Base-by-base conservation (phyloP, 2,329 filamentous ascomycete genomes). In the Penicillium psychrosexuale region DNA sequence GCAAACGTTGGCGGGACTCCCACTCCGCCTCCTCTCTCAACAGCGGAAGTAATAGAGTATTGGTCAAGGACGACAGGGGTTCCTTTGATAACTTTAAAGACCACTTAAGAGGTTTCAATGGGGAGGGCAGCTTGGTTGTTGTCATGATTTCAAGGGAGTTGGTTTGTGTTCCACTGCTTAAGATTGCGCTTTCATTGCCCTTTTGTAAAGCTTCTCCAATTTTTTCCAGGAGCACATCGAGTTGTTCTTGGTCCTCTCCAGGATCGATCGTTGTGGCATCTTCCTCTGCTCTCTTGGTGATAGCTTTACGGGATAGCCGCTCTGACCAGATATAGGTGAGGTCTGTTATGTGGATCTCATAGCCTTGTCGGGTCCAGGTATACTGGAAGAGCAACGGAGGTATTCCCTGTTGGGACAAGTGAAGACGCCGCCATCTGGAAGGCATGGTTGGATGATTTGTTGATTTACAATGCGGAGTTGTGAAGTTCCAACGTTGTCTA, bases 221-320 rank as follows among this genome's bases (percentile, higher is more conserved):
- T 61, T 83, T 83, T n/a, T 78, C 70, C 8, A 86, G 71, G 2
- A 87, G 73, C 15, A 85, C 78, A 28, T 71, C 64, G 53, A 83
- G 77, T 63, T 87, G 84, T n/a, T 77, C 72, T 7, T 72, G 65
- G 58, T 81, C 81, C 67, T 83, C 80, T 61, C 77, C 80, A 2
- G 84, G 82, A 66, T 86, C 84, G 55, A 87, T 85, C 19, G 79
- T 82, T 15, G 82, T 80, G 40, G 77, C 74, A 48, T 75, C 69
- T 12, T 77, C 66, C 19, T 75, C 69, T 7, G 83, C 82, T 61
- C 78, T 75, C 22, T 71, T 63, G 24, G 82, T 63, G 33, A 86
- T 79, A 12, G 75, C 70, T 37, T 70, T 63, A 38, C 74, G 70
- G 47, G 73, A 71, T 39, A 84, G 62, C 17, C 67, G 70, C 65